Evolutionary conservation across 2,329 filamentous ascomycete species (phyloP), one percentile per base, ranked within the genome.

Genomic region (Talaromyces sp.): DNA sequence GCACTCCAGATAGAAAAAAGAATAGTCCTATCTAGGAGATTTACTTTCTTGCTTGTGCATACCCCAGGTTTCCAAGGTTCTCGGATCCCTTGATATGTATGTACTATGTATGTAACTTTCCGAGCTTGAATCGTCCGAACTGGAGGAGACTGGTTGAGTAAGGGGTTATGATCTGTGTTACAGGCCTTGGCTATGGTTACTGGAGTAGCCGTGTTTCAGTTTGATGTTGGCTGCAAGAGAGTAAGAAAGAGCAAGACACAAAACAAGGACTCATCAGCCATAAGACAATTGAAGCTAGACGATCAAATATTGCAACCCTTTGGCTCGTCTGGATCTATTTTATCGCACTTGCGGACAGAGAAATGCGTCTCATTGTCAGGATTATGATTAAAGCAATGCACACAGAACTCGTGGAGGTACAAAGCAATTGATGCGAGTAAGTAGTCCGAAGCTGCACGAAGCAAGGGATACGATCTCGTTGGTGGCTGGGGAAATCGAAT

Each of bases 401-500:
- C 43, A 33, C 5, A 19, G n/a, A 48, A 28, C 45, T 48, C 45
- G 45, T 48, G 45, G 45, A 9, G 2, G 28, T 10, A 2, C 33
- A 35, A n/a, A 35, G 45, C 28, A 48, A 17, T n/a, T n/a, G n/a
- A 35, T 21, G 28, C 45, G 19, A 48, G 17, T 35, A 31, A 17
- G 13, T 10, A 13, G 45, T 48, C 45, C n/a, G 39, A 19, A 37
- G 33, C 35, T 22, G 43, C n/a, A 35, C 54, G 21, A 50, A 56
- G 40, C 54, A 56, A 56, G 54, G 54, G 54, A 50, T 56, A 39
- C 54, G 35, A 50, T 56, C 54, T 50, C 13, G 8, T 13, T 11
- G 36, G 25, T 56, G 54, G 54, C 35, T 50, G 54, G 54, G n/a
- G 35, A 33, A 37, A 5, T 9, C 21, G 5, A 2, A 39, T 5